Conservation (phyloP, 2,329 filamentous ascomycete genomes). For the Neospermospora avenae region DNA sequence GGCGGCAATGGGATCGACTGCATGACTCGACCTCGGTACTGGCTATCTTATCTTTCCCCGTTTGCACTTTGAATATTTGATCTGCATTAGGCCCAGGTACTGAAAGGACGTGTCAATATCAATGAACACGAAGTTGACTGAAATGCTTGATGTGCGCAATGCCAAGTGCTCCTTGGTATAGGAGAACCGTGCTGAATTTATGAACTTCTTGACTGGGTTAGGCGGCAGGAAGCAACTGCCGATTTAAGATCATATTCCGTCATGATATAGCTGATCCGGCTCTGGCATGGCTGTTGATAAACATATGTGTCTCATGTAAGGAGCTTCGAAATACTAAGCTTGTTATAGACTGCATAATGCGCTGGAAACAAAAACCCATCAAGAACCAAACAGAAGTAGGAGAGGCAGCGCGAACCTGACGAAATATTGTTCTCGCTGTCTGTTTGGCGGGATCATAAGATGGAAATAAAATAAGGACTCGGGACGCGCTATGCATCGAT, state of each 20-base stretch:
- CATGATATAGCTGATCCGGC: neutral
- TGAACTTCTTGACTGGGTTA: slow-evolving; percentile 1
- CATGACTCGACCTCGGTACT: neutral
- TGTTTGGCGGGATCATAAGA: no score
- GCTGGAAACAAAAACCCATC: no score
- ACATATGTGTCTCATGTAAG: no score
- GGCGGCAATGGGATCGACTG: slow-evolving; percentile 1
- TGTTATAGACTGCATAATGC: no score
- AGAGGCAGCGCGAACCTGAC: no score
- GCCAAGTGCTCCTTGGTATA: neutral
- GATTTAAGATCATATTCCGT: neutral
- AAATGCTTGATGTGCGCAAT: neutral
- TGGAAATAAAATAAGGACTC: no score
- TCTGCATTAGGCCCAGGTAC: no score
- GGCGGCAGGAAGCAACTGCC: neutral
- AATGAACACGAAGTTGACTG: neutral
- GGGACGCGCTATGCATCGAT: no score
- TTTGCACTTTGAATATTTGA: neutral
- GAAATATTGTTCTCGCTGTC: no score
- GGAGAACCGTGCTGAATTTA: neutral
- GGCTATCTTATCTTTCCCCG: slow-evolving; percentile 1
- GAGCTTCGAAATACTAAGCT: no score
- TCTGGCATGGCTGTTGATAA: no score
- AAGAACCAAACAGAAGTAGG: no score
- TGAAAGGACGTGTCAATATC: neutral